Conservation (phyloP, 2,329 filamentous ascomycete species). For the Fusarium annulatum region DNA sequence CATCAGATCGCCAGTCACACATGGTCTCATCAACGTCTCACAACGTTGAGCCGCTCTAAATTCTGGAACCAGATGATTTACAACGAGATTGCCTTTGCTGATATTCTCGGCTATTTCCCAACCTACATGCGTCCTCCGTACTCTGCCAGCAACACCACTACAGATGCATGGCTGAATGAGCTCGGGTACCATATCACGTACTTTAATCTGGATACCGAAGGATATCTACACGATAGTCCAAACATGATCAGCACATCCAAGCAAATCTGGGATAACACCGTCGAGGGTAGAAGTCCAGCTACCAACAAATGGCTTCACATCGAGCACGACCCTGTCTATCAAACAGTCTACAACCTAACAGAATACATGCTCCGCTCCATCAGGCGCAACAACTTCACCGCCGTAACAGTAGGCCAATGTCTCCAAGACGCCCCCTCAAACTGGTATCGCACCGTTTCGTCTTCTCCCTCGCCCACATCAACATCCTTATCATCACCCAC, state of each 20-base stretch:
- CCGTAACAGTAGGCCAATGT: conserved; percentile 64
- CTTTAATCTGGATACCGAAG: conserved; percentile 71
- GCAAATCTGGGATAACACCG: conserved; percentile 50
- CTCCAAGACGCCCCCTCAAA: conserved; percentile 61
- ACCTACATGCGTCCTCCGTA: conserved; percentile 60
- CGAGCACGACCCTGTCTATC: conserved; percentile 62
- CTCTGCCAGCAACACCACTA: conserved; percentile 56
- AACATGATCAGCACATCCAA: conserved; percentile 60
- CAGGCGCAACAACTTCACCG: conserved; percentile 52
- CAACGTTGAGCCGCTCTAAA: conserved; percentile 47
- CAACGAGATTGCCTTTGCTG: conserved; percentile 56
- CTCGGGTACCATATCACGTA: conserved; percentile 69
- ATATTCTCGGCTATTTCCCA: conserved; percentile 55
- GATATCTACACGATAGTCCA: conserved; percentile 65
- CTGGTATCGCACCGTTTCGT: conserved; percentile 60
- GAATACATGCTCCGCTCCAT: conserved; percentile 56
- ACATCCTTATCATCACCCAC: conserved; percentile 19
- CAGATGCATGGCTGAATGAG: conserved; percentile 53
- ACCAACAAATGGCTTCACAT: conserved; percentile 61
- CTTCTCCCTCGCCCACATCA: not conserved
- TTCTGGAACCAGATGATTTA: conserved; percentile 55
- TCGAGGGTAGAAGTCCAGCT: conserved; percentile 48
- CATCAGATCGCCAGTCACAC: conserved; percentile 70
- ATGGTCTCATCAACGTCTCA: conserved; percentile 59
- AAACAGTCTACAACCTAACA: conserved; percentile 57